Evolutionary conservation across 2,329 filamentous ascomycete genomes (phyloP), one percentile per base, ranked within the genome.

Genomic region (Alternaria triticina): DNA sequence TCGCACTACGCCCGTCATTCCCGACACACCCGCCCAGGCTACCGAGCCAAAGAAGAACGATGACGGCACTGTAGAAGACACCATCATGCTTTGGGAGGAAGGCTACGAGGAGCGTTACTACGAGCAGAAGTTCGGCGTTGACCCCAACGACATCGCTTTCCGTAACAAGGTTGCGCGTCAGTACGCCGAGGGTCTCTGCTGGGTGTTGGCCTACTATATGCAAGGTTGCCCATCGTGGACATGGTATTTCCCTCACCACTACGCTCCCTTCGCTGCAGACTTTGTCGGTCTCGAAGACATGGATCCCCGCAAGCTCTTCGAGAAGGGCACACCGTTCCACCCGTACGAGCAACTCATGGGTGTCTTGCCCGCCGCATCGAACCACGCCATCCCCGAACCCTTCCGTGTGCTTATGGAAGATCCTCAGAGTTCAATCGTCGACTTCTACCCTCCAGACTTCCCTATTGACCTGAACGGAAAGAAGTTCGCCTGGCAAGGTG

Each of bases 271-370:
- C 77, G 96, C 96, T 3, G 92, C 94, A 56, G 96, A 99, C 79
- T 99, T 99, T 79, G 90, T 91, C 62, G 90, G 94, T 59, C 85
- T 99, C 49, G 88, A 86, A 56, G 89, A 93, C 70, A 89, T 97
- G 85, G 86, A 91, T 30, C 75, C 76, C 6, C 71, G 72, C 23
- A 88, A 97, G 68, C 84, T 86, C 17, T 99, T 99, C 71, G 87
- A 93, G 62, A 93, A 94, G 79, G 95, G 95, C 11, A 88, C 86
- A 52, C 92, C 93, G 5, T 97, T 97, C 71, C 91, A 86, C 70
- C 96, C 96, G 0, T 99, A 97, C 76, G 96, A 99, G 81, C 96
- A 99, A 80, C 85, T 99, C 54, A 99, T 99, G 96, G 96, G 96
- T 73, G 96, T 99, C 54, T 86, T 99, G 75, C 96, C 96, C 15